A percentile compares a stretch with the other conserved stretches of the same genome.
phyloP scores from a whole-genome alignment of 2,329 filamentous ascomycete genomes.

The Sarocladium oryzae region DNA sequence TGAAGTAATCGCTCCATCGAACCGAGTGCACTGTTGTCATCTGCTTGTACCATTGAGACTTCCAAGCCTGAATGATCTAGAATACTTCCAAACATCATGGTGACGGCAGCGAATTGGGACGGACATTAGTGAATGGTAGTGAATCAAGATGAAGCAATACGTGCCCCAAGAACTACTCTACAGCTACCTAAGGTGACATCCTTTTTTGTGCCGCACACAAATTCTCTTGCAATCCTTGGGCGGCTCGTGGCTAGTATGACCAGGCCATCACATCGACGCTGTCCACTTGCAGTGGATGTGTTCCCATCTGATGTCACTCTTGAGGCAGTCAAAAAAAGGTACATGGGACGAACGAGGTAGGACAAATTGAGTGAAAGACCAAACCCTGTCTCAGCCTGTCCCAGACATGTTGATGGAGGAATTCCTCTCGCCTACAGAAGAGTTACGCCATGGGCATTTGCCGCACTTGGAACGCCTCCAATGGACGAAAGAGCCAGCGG shows the following conservation, averaged over 20 bases:
- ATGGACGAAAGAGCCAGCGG: background rate
- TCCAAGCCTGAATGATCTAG: no score
- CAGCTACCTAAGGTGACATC: constrained; percentile 14
- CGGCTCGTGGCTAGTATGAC: no score
- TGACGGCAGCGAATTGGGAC: no score
- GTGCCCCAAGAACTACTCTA: constrained; percentile 20
- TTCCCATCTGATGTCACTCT: background rate
- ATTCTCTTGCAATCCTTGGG: background rate
- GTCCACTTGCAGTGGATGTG: background rate
- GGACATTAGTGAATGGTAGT: constrained; percentile 9
- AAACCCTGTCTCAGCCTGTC: background rate
- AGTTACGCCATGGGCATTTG: background rate
- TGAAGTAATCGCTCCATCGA: no score
- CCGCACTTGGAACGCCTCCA: background rate
- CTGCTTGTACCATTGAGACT: no score
- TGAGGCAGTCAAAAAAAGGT: background rate
- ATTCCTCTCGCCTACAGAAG: background rate
- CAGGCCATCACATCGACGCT: no score
- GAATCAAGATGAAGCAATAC: constrained; percentile 16
- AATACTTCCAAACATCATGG: no score
- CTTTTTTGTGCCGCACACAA: no score
- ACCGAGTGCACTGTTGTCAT: no score
- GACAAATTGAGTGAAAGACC: background rate
- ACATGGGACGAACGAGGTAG: background rate
- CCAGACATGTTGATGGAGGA: background rate